phyloP scores from a whole-genome alignment of 202 grass and related monocot species.

The Saccharum hybrid region DNA sequence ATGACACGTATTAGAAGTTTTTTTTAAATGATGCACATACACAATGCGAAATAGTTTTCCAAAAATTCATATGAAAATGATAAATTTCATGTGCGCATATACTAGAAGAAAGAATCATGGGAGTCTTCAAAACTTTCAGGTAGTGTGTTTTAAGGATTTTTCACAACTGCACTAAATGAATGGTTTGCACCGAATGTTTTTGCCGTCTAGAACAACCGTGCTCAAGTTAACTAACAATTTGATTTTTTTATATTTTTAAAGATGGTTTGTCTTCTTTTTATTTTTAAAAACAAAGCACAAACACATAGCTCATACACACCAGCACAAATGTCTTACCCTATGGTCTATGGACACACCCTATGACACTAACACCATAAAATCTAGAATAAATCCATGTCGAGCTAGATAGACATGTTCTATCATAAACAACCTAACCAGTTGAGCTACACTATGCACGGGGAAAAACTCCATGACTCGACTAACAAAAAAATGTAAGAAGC shows the following conservation, averaged over 20 bases:
- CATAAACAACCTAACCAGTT: not conserved
- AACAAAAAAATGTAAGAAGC: not conserved
- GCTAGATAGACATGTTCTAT: not conserved
- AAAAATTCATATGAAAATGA: not conserved
- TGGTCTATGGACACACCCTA: no score
- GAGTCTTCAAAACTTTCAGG: not conserved
- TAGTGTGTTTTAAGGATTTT: not conserved
- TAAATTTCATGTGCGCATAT: not conserved
- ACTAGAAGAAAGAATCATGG: not conserved
- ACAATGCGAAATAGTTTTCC: not conserved
- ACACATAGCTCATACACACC: no score
- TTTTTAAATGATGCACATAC: not conserved
- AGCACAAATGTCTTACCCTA: no score
- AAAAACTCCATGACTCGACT: not conserved
- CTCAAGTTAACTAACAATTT: not conserved
- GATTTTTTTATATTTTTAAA: not conserved
- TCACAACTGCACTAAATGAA: not conserved
- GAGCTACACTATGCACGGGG: not conserved
- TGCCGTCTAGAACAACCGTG: not conserved
- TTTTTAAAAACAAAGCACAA: no score
- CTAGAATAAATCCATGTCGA: no score
- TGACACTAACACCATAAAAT: not conserved
- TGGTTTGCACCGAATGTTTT: not conserved
- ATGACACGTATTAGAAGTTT: not conserved
- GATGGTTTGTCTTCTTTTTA: no score